These are phyloP conservation scores for Paramecium primaurelia DNA, from an alignment of 73 alveolate genomes.

Conservation along the genomic window DNA sequence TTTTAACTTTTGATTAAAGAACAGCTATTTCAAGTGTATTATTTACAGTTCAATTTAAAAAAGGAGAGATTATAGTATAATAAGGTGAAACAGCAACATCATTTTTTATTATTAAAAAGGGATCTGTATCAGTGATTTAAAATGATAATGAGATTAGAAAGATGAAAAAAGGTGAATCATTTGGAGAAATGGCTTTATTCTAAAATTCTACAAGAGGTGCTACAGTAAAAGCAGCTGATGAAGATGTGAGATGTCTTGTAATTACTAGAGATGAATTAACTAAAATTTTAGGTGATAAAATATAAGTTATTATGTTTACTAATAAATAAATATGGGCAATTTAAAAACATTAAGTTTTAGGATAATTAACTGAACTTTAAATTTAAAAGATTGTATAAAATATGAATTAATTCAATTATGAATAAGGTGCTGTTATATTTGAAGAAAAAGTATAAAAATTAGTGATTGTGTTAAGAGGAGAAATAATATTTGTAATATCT, in stretches of 20 bases:
- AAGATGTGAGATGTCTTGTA: conserved; percentile 59
- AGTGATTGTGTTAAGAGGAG: conserved; percentile 59
- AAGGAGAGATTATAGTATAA: conserved; percentile 53
- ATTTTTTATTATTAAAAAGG: conserved; percentile 55
- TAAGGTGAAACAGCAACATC: conserved; percentile 59
- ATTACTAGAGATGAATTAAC: conserved; percentile 55
- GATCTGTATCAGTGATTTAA: conserved; percentile 40
- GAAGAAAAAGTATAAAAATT: conserved; percentile 1
- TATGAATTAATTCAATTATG: conserved; percentile 19
- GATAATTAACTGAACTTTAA: conserved; percentile 28
- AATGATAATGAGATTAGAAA: conserved; percentile 55
- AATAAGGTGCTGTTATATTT: neutral
- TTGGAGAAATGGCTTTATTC: conserved; percentile 77
- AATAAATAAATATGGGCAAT: conserved; percentile 58
- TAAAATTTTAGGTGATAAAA: conserved; percentile 56
- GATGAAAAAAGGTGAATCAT: conserved; percentile 71
- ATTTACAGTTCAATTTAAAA: conserved; percentile 27
- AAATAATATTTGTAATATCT: conserved; percentile 37
- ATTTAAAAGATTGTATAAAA: neutral
- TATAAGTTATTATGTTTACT: conserved; percentile 24
- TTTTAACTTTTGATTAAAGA: conserved; percentile 30
- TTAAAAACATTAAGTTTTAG: neutral
- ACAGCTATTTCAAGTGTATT: conserved; percentile 7
- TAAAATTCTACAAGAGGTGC: conserved; percentile 74
- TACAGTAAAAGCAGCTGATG: conserved; percentile 66